A percentile compares a stretch with the other conserved stretches of the same genome.
phyloP scores from a whole-genome alignment of 2,329 filamentous ascomycete genomes.

The Arachnomyces sp. region DNA sequence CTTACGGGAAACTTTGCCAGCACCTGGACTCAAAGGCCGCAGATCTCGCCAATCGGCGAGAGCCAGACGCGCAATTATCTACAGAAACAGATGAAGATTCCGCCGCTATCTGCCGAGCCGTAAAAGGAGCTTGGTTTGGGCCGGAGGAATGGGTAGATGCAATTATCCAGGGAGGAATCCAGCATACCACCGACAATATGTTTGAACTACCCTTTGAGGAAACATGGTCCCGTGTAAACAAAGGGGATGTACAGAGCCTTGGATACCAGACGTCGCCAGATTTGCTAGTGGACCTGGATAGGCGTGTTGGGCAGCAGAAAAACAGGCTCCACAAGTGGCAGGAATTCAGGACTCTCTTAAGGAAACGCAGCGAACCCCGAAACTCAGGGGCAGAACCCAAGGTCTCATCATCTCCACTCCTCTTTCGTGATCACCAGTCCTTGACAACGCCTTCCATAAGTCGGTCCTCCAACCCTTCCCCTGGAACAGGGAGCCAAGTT shows the following conservation, averaged over 20 bases:
- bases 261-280: slow-evolving; percentile 19
- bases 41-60: slow-evolving; percentile 37
- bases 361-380: slow-evolving; percentile 12
- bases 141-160: slow-evolving; percentile 64
- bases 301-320: slow-evolving; percentile 57
- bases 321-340: slow-evolving; percentile 66
- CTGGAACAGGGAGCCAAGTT: slow-evolving; percentile 14
- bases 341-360: slow-evolving; percentile 45
- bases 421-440: slow-evolving; percentile 31
- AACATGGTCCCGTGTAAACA: slow-evolving; percentile 61
- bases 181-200: slow-evolving; percentile 51
- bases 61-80: slow-evolving; percentile 16
- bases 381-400: slow-evolving; percentile 9
- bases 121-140: slow-evolving; percentile 68
- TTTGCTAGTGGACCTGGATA: slow-evolving; percentile 60
- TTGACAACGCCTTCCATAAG: slow-evolving; percentile 30
- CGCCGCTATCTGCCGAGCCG: slow-evolving; percentile 35
- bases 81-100: slow-evolving; percentile 34
- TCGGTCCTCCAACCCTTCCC: slow-evolving; percentile 21
- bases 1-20: slow-evolving; percentile 56
- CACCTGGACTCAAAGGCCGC: slow-evolving; percentile 56
- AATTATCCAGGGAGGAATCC: slow-evolving; percentile 58
- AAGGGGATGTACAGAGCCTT: slow-evolving; percentile 43
- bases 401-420: slow-evolving; percentile 1
- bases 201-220: slow-evolving; percentile 59